Conservation (phyloP, 768 basidiomycete genomes). For the Trametes elegans region DNA sequence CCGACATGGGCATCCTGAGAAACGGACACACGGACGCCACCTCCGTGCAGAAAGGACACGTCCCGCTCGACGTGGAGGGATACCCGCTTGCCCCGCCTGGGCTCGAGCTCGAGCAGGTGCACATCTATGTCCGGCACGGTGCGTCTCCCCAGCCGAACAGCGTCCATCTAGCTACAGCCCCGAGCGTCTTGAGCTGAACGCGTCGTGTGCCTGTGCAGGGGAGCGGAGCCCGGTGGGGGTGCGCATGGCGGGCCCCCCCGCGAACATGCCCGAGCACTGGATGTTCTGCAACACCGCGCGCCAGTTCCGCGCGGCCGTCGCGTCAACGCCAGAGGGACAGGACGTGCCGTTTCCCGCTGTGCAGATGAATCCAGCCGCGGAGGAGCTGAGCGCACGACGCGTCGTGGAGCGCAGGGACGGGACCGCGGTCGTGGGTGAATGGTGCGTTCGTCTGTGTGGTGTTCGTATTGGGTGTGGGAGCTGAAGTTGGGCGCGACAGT, state of each 20-base stretch:
- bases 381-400: conserved; percentile 39
- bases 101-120: conserved; percentile 66
- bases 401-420: conserved; percentile 62
- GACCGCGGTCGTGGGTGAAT: conserved; percentile 51
- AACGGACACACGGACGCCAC: not conserved
- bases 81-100: conserved; percentile 58
- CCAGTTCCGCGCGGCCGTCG: conserved; percentile 47
- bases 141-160: conserved; percentile 24
- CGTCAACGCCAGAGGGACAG: conserved; percentile 13
- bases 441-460: too few species aligned
- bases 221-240: conserved; percentile 77
- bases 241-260: conserved; percentile 58
- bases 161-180: too few species aligned
- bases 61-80: conserved; percentile 50
- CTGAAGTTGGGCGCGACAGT: conserved; percentile 35
- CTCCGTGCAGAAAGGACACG: conserved; percentile 11
- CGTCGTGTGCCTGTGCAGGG: conserved; percentile 39
- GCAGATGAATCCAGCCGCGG: not conserved
- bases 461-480: too few species aligned
- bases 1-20: conserved; percentile 5
- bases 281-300: conserved; percentile 57
- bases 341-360: not conserved
- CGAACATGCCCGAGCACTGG: conserved; percentile 69
- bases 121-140: conserved; percentile 78
- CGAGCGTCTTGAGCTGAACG: not conserved